Percentiles rank a stretch among this genome's conserved stretches.
Conservation (phyloP, 1,284 basidiomycete species). For the Inonotus obliquus region DNA sequence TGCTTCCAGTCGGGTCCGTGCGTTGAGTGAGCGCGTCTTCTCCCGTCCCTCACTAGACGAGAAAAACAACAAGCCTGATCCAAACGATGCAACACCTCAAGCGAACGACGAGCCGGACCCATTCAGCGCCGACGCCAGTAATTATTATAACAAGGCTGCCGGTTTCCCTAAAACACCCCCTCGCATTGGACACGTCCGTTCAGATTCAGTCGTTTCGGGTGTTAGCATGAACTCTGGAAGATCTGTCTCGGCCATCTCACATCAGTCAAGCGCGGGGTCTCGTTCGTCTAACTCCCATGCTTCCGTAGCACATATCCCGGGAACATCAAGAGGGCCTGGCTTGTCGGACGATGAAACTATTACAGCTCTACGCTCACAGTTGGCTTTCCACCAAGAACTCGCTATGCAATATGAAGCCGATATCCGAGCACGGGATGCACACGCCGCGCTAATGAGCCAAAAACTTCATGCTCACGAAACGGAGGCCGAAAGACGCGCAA, state of each 20-base stretch:
- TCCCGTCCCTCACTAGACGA: conserved; percentile 20
- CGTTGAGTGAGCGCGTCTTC: conserved; percentile 59
- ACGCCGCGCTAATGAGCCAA: conserved; percentile 54
- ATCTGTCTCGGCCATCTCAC: conserved; percentile 12
- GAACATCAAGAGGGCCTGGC: not conserved
- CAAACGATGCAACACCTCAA: conserved; percentile 50
- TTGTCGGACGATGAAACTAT: conserved; percentile 60
- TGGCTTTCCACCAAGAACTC: conserved; percentile 63
- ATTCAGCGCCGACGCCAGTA: conserved; percentile 65
- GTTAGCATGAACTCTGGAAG: conserved; percentile 7
- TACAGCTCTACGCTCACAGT: conserved; percentile 64
- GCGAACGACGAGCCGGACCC: conserved; percentile 46
- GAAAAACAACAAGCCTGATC: conserved; percentile 31
- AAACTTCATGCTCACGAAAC: conserved; percentile 51
- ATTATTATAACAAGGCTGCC: conserved; percentile 69
- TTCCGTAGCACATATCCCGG: not conserved
- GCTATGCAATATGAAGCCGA: conserved; percentile 71
- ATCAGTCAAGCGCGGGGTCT: conserved; percentile 6
- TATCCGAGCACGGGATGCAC: conserved; percentile 61
- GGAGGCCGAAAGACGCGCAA: conserved; percentile 54
- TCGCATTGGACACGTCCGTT: conserved; percentile 44
- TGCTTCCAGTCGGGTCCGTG: conserved; percentile 42
- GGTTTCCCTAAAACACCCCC: conserved; percentile 67
- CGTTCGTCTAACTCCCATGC: not conserved
- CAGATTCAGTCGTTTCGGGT: conserved; percentile 38